Conservation (phyloP, 164 flowering plant species). For the Santalum album region DNA sequence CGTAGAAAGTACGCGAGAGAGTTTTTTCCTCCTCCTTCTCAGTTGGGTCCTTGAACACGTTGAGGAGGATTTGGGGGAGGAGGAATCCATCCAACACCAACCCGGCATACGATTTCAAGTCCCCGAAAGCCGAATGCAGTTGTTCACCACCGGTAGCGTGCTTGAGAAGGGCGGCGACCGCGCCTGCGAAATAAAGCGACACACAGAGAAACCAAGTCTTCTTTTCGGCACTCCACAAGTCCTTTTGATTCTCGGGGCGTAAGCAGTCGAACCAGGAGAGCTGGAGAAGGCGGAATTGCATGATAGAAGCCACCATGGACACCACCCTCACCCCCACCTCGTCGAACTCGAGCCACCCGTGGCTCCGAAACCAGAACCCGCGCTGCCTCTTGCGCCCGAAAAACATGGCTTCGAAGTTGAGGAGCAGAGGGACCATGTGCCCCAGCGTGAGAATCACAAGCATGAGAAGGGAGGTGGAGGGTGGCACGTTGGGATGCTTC, state of each 20-base stretch:
- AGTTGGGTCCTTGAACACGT: constrained; percentile 29
- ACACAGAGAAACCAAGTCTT: constrained; percentile 25
- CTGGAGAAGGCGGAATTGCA: constrained; percentile 53
- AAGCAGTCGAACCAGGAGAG: constrained; percentile 37
- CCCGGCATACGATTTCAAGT: constrained; percentile 53
- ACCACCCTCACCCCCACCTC: constrained; percentile 44
- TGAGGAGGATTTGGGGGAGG: constrained; percentile 57
- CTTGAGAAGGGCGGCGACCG: constrained; percentile 27
- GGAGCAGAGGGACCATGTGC: constrained; percentile 47
- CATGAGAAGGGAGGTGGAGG: constrained; percentile 52
- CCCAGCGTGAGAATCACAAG: constrained; percentile 49
- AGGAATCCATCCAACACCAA: constrained; percentile 58
- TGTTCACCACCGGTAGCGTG: too few relatives aligned
- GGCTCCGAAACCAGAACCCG: constrained; percentile 17
- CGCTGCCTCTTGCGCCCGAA: constrained; percentile 15
- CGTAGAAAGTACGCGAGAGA: constrained; percentile 38
- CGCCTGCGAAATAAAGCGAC: constrained; percentile 34
- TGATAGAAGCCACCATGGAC: constrained; percentile 44
- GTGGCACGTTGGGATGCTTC: constrained; percentile 35
- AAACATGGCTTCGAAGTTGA: constrained; percentile 63
- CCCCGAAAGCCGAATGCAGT: constrained; percentile 25
- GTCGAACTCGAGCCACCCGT: constrained; percentile 48
- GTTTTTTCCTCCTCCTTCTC: constrained; percentile 7
- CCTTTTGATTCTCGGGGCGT: constrained; percentile 19
- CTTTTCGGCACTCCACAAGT: constrained; percentile 36